Conservation (phyloP, 805 yeast species). For the Candida fluviatilis region DNA sequence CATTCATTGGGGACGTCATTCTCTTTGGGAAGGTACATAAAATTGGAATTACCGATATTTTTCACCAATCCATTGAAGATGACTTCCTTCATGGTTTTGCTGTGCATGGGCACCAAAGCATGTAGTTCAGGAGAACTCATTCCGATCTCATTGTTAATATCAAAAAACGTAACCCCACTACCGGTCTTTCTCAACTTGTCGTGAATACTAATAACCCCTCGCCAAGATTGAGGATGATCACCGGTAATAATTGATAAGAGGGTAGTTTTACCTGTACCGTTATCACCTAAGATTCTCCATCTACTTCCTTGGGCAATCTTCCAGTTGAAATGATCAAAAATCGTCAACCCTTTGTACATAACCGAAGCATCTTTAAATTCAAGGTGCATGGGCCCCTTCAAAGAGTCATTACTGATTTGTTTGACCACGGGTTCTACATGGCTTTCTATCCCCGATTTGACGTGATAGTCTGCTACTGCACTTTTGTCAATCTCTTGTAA, state of each 20-base stretch:
- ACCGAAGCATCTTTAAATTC: conserved; percentile 62
- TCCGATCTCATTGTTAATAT: conserved; percentile 75
- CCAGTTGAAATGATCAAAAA: conserved; percentile 64
- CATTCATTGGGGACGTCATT: conserved; percentile 8
- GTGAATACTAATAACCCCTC: conserved; percentile 55
- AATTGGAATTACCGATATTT: conserved; percentile 55
- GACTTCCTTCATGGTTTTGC: conserved; percentile 49
- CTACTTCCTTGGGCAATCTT: conserved; percentile 63
- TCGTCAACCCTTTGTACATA: conserved; percentile 56
- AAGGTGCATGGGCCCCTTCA: conserved; percentile 17
- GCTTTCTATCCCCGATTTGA: conserved; percentile 9
- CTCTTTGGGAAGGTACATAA: conserved; percentile 41
- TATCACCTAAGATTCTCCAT: conserved; percentile 87
- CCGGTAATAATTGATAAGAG: conserved; percentile 79
- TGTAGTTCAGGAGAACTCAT: conserved; percentile 91
- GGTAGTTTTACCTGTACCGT: conserved; percentile 94
- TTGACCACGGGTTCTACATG: conserved; percentile 6
- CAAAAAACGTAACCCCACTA: conserved; percentile 63
- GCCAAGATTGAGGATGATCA: conserved; percentile 98
- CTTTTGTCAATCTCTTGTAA: conserved; percentile 17
- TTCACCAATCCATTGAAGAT: conserved; percentile 65
- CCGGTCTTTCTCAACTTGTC: conserved; percentile 75
- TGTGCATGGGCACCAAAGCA: conserved; percentile 63
- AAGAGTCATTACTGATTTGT: conserved; percentile 6
- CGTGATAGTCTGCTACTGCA: neutral